A percentile compares a stretch with the other conserved stretches of the same genome.
Conservation (phyloP, 768 basidiomycete species). For the Mycena vulgaris region DNA sequence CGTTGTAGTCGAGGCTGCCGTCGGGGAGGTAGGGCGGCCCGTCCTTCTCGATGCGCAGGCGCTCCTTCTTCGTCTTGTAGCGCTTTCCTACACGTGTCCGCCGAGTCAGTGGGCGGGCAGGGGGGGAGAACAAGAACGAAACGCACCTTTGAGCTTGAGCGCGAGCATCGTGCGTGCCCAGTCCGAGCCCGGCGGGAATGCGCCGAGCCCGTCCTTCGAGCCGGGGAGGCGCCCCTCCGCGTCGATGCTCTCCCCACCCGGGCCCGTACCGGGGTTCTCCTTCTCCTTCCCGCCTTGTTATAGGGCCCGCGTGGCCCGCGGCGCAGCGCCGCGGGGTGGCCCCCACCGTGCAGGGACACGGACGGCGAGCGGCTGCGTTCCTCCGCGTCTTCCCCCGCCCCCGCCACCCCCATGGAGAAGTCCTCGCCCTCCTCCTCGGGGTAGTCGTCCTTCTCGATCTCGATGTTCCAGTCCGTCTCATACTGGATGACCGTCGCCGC, state of each 20-base stretch:
- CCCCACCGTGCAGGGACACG: slow-evolving; percentile 14
- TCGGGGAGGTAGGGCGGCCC: slow-evolving; percentile 81
- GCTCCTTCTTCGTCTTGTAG: slow-evolving; percentile 87
- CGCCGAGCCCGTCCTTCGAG: slow-evolving; percentile 80
- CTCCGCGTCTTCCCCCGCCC: slow-evolving; percentile 38
- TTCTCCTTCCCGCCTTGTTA: slow-evolving; percentile 62
- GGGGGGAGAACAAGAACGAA: not conserved
- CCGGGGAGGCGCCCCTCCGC: slow-evolving; percentile 83
- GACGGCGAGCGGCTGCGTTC: slow-evolving; percentile 39
- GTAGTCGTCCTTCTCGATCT: slow-evolving; percentile 79
- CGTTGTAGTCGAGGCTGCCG: slow-evolving; percentile 83
- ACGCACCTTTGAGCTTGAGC: slow-evolving; percentile 80
- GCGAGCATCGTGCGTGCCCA: slow-evolving; percentile 82
- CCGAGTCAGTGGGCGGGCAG: not conserved
- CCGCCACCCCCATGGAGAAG: slow-evolving; percentile 53
- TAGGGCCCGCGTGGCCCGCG: slow-evolving; percentile 69
- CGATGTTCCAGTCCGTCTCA: slow-evolving; percentile 89
- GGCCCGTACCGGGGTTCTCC: slow-evolving; percentile 38
- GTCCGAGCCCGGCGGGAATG: slow-evolving; percentile 79
- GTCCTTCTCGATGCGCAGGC: slow-evolving; percentile 81
- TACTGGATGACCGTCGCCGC: slow-evolving; percentile 84
- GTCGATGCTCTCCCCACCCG: slow-evolving; percentile 65
- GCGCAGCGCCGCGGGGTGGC: slow-evolving; percentile 42
- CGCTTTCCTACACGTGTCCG: slow-evolving; percentile 68
- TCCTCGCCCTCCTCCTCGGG: slow-evolving; percentile 61